Base-by-base conservation (phyloP, 1,284 basidiomycete genomes). In the Microbotryomycetes sp. region DNA sequence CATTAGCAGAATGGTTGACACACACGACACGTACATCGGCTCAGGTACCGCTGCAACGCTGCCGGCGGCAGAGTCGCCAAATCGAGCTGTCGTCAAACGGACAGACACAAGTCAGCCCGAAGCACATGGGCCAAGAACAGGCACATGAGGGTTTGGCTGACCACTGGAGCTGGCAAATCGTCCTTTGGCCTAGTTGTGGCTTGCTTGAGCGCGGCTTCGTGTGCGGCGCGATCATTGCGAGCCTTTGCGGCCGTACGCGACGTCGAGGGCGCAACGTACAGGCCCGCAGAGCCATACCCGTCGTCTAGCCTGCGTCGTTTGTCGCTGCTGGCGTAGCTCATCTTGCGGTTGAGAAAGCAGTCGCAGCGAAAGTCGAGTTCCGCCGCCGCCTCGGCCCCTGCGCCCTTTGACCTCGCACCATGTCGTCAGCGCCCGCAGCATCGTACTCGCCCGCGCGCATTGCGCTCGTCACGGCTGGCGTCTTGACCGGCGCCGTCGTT, bases 371-470 rank as follows among this genome's bases (percentile, higher is more conserved):
- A n/a, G n/a, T n/a, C n/a, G n/a, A n/a, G n/a, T n/a, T n/a, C n/a
- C n/a, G n/a, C n/a, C n/a, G n/a, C n/a, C n/a, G n/a, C n/a, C n/a
- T n/a, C n/a, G n/a, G n/a, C n/a, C 35, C 18, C 35, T 41, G 11
- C 11, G 18, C 35, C 35, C 18, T 41, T 41, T 41, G 35, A 41
- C 35, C 35, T 41, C 11, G 11, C 45, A 79, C 79, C 88, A 92
- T 91, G 73, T 93, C 86, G 4, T 91, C 88, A 0, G 83, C 76
- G 5, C 83, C 78, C 18, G 78, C 76, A 7, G 74, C 76, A 65
- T 85, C 83, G 23, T 57, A 61, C 57, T 29, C 26, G 26, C 45
- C 60, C 5, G 45, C 51, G 57, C 62, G 61, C 62, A 54, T 86
- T 53, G 83, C 85, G 57, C 78, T 86, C 71, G 83, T 75, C 49